A percentile compares a stretch with the other conserved stretches of the same genome.
These are phyloP conservation scores for Epithele typhae DNA, from an alignment of 768 basidiomycete species.

Conservation along the genomic window DNA sequence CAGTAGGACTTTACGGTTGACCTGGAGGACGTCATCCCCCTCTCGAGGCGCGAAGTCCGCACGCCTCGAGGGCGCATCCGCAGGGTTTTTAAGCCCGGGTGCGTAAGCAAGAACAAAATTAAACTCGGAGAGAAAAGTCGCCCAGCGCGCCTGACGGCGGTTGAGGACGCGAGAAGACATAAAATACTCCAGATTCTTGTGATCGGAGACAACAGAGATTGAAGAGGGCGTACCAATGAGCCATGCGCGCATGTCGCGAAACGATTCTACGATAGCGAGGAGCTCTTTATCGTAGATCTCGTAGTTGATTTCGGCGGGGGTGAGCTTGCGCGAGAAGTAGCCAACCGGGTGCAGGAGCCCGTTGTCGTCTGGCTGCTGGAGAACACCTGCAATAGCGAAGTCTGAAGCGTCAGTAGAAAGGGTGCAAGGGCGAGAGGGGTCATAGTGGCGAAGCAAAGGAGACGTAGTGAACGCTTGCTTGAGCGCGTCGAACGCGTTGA, in stretches of 20 bases:
- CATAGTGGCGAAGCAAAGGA: slow-evolving; percentile 19
- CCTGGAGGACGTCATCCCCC: slow-evolving; percentile 17
- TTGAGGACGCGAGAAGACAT: slow-evolving; percentile 34
- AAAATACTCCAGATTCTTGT: slow-evolving; percentile 40
- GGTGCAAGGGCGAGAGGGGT: slow-evolving; percentile 13
- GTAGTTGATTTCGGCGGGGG: slow-evolving; percentile 39
- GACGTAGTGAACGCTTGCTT: slow-evolving; percentile 18
- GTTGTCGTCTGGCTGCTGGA: slow-evolving; percentile 11
- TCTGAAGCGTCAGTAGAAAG: slow-evolving; percentile 21
- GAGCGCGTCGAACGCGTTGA: slow-evolving; percentile 27
- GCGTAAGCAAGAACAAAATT: slow-evolving; percentile 29
- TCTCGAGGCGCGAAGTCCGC: slow-evolving; percentile 21
- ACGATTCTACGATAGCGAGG: slow-evolving; percentile 38
- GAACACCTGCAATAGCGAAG: slow-evolving; percentile 14
- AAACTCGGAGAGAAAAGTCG: slow-evolving; percentile 24
- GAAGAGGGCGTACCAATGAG: slow-evolving; percentile 19
- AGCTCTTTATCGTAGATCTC: slow-evolving; percentile 44
- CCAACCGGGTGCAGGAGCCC: slow-evolving; percentile 33
- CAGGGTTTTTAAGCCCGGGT: slow-evolving; percentile 23
- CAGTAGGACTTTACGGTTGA: slow-evolving; percentile 9
- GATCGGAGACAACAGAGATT: slow-evolving; percentile 24
- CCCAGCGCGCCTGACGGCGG: slow-evolving; percentile 40
- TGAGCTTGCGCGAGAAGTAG: slow-evolving; percentile 32
- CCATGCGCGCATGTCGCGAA: slow-evolving; percentile 31
- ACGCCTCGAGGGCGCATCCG: slow-evolving; percentile 22